phyloP scores from a whole-genome alignment of 768 basidiomycete genomes.

The Amanita polypyramis region DNA sequence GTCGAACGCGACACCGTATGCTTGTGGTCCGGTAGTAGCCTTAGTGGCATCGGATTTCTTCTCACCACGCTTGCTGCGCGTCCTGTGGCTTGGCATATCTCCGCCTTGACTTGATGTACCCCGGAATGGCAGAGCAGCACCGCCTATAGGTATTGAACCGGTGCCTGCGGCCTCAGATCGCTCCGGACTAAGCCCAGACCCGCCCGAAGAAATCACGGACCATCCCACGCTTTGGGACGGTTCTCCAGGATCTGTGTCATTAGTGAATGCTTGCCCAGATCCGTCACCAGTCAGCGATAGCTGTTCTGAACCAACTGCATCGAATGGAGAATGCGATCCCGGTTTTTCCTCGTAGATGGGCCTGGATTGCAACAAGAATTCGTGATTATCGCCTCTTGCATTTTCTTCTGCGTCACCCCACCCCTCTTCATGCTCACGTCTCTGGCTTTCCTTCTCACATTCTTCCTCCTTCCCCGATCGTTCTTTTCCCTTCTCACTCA shows the following conservation, averaged over 20 bases:
- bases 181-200: slow-evolving; percentile 56
- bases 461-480: slow-evolving; percentile 21
- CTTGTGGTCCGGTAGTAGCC: slow-evolving; percentile 23
- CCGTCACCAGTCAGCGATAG: slow-evolving; percentile 48
- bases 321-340: slow-evolving; percentile 77
- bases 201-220: slow-evolving; percentile 42
- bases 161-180: slow-evolving; percentile 35
- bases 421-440: slow-evolving; percentile 19
- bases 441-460: slow-evolving; percentile 27
- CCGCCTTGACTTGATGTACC: slow-evolving; percentile 44
- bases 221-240: slow-evolving; percentile 50
- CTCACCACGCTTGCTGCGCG: slow-evolving; percentile 74
- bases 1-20: slow-evolving; percentile 23
- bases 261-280: slow-evolving; percentile 45
- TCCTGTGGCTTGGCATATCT: slow-evolving; percentile 44
- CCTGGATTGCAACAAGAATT: slow-evolving; percentile 98
- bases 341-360: slow-evolving; percentile 90
- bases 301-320: slow-evolving; percentile 82
- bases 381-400: slow-evolving; percentile 70
- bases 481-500: slow-evolving; percentile 23
- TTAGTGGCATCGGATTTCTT: slow-evolving; percentile 54
- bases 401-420: slow-evolving; percentile 33
- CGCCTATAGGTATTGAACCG: slow-evolving; percentile 50
- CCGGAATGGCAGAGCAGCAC: slow-evolving; percentile 39
- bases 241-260: slow-evolving; percentile 23